A percentile compares a stretch with the other conserved stretches of the same genome.
Conservation (phyloP, 495 filamentous ascomycete species). For the Xylaria bambusicola region DNA sequence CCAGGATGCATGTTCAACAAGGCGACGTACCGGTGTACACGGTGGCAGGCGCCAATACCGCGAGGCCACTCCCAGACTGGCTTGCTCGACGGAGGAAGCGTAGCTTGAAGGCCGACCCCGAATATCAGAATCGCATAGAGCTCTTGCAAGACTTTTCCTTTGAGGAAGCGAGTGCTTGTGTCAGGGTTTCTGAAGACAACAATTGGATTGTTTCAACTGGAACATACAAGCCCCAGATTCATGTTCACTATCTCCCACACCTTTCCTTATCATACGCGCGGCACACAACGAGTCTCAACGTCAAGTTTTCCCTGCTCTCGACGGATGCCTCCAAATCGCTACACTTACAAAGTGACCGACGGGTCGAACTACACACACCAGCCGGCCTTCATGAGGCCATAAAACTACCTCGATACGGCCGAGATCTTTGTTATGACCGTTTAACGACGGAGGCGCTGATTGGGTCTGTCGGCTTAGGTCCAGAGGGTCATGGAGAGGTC, state of each 20-base stretch:
- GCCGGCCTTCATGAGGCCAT: conserved; percentile 84
- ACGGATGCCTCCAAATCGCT: conserved; percentile 93
- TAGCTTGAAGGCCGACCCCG: conserved; percentile 88
- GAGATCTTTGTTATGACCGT: conserved; percentile 83
- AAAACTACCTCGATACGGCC: conserved; percentile 86
- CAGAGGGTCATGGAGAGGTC: conserved; percentile 81
- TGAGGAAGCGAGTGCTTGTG: conserved; percentile 93
- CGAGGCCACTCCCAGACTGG: conserved; percentile 92
- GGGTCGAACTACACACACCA: conserved; percentile 91
- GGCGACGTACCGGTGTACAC: conserved; percentile 94
- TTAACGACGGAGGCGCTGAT: conserved; percentile 85
- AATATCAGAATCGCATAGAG: conserved; percentile 91
- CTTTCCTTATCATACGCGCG: conserved; percentile 89
- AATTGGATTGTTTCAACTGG: conserved; percentile 98
- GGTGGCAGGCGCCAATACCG: conserved; percentile 87
- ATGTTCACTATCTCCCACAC: conserved; percentile 91
- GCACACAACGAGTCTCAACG: conserved; percentile 91
- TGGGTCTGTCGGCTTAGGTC: conserved; percentile 83
- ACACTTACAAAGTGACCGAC: conserved; percentile 89
- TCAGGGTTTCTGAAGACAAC: conserved; percentile 91
- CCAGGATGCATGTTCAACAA: conserved; percentile 40
- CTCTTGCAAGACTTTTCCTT: conserved; percentile 98
- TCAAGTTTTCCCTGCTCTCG: conserved; percentile 89
- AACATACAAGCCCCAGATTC: conserved; percentile 93
- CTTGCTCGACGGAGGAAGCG: conserved; percentile 87